Evolutionary conservation across 306 rosid genomes (phyloP).

Genomic region (Prunus campanulata): DNA sequence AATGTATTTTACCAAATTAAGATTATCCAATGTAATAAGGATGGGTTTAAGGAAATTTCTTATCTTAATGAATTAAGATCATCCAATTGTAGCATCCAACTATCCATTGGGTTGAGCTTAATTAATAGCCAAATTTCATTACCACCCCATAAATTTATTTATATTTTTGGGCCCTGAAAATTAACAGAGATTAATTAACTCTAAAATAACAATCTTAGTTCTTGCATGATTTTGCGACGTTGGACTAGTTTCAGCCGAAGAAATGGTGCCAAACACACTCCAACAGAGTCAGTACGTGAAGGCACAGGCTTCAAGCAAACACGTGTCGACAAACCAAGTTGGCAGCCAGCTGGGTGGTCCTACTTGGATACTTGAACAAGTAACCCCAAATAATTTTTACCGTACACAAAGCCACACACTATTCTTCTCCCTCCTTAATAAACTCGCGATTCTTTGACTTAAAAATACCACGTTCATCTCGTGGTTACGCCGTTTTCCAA

Average conservation of each 20-base stretch:
- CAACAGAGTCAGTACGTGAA: constrained; percentile 7
- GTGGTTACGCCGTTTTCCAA: constrained; percentile 34
- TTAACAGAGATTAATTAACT: neutral
- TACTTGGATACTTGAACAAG: constrained; percentile 38
- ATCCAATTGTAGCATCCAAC: too few species aligned
- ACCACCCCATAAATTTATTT: too few species aligned
- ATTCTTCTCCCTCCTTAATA: constrained; percentile 11
- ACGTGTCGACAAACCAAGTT: constrained; percentile 46
- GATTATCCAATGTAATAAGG: neutral
- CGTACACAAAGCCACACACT: constrained; percentile 42
- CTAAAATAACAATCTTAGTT: neutral
- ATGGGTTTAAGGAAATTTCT: neutral
- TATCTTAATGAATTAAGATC: neutral
- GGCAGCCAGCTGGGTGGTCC: constrained; percentile 50
- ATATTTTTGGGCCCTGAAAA: too few species aligned
- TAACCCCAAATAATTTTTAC: constrained; percentile 36
- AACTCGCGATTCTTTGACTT: constrained; percentile 36
- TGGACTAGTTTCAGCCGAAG: constrained; percentile 18
- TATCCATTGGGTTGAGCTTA: too few species aligned
- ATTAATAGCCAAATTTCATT: too few species aligned
- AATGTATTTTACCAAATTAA: neutral
- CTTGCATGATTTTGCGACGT: neutral
- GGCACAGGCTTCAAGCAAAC: constrained; percentile 14
- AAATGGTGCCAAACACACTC: neutral
- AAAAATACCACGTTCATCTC: constrained; percentile 18